Conservation (phyloP, 2,329 filamentous ascomycete species). For the Zymoseptoria tritici region DNA sequence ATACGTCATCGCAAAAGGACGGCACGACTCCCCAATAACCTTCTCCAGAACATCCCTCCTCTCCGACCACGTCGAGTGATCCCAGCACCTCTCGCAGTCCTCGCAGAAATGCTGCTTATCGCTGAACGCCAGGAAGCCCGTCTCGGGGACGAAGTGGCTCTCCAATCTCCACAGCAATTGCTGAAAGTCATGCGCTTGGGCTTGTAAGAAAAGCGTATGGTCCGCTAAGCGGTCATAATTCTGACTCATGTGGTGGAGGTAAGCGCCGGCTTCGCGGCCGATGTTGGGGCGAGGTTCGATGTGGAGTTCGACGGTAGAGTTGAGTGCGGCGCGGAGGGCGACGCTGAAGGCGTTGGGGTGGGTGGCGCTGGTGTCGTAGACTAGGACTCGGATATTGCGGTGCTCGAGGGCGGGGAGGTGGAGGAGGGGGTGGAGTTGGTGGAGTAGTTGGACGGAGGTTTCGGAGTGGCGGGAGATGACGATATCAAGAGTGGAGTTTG, state of each 20-base stretch:
- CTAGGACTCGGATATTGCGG: not conserved
- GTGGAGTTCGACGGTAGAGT: not conserved
- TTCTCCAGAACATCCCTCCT: not conserved
- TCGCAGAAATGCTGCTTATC: not conserved
- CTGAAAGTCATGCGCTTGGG: not conserved
- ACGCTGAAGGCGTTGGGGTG: not conserved
- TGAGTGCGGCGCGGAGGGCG: not conserved
- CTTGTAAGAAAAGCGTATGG: not conserved
- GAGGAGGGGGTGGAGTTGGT: not conserved
- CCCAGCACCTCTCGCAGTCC: not conserved
- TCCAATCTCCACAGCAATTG: not conserved
- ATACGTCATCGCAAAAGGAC: not conserved
- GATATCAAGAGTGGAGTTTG: not conserved
- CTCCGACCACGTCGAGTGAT: conserved; percentile 1
- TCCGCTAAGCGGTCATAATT: not conserved
- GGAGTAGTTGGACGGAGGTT: not conserved
- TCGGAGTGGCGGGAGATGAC: not conserved
- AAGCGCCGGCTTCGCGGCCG: not conserved
- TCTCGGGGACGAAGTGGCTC: not conserved
- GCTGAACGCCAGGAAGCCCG: not conserved
- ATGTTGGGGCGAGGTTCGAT: not conserved
- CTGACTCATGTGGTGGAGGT: not conserved
- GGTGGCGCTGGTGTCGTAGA: not conserved
- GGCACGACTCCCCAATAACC: not conserved
- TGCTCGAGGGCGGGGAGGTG: not conserved